These are phyloP conservation scores for Chamaecyparis obtusa DNA, from an alignment of 75 land plant genomes.

Conservation along the genomic window DNA sequence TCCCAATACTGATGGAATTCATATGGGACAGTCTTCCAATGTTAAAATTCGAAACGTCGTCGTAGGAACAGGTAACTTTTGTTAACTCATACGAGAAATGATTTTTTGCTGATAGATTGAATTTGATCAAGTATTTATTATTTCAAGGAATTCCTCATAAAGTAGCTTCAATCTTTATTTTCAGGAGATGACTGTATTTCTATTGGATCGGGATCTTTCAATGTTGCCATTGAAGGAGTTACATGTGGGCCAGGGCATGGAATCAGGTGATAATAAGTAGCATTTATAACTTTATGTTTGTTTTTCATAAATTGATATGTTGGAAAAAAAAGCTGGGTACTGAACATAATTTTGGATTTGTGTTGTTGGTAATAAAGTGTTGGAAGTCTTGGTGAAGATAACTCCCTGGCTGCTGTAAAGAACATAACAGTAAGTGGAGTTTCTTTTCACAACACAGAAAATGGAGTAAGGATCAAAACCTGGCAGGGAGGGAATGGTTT, in stretches of 20 bases:
- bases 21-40: conserved; percentile 42
- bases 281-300: too few species aligned
- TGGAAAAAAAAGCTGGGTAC: background rate
- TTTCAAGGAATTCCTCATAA: background rate
- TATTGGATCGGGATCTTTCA: conserved; percentile 47
- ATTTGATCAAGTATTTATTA: background rate
- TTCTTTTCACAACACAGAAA: too few species aligned
- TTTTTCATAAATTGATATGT: background rate
- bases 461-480: too few species aligned
- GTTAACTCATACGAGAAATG: too few species aligned
- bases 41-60: conserved; percentile 37
- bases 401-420: too few species aligned
- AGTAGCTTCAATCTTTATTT: background rate
- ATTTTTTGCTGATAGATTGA: too few species aligned
- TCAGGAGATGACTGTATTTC: conserved; percentile 75
- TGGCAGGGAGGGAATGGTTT: too few species aligned
- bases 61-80: conserved; percentile 14
- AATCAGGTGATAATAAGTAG: conserved; percentile 19
- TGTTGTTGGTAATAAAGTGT: conserved; percentile 22
- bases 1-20: conserved; percentile 93
- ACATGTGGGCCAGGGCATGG: conserved; percentile 81
- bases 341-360: background rate
- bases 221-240: conserved; percentile 39
- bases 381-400: conserved; percentile 34
- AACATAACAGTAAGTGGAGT: too few species aligned